Conservation (phyloP, 2,329 filamentous ascomycete species). For the Clarireedia hainanense region DNA sequence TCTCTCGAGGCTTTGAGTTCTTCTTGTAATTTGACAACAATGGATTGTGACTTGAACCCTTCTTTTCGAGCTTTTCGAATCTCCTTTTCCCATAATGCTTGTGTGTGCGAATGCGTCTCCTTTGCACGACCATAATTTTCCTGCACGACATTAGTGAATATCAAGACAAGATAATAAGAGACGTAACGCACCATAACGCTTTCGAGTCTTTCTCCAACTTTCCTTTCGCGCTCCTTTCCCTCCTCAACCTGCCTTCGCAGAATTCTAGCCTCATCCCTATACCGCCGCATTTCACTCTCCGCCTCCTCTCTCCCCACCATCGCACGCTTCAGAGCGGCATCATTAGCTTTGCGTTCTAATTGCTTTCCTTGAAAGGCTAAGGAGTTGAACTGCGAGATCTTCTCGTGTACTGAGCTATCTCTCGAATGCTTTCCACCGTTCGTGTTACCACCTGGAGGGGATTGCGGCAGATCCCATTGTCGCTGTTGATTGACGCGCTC, state of each 20-base stretch:
- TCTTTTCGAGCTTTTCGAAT: conserved; percentile 63
- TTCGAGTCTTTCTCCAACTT: conserved; percentile 59
- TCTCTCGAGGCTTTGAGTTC: conserved; percentile 56
- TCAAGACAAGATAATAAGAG: conserved; percentile 16
- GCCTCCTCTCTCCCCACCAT: conserved; percentile 64
- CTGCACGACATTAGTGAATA: conserved; percentile 32
- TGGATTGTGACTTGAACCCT: conserved; percentile 65
- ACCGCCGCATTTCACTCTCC: conserved; percentile 57
- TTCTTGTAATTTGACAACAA: conserved; percentile 63
- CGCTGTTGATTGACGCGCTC: conserved; percentile 52
- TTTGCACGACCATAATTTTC: conserved; percentile 64
- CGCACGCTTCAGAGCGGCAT: conserved; percentile 57
- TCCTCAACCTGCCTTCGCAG: conserved; percentile 56
- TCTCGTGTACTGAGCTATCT: conserved; percentile 56
- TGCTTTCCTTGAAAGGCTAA: conserved; percentile 49
- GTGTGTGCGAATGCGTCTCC: conserved; percentile 59
- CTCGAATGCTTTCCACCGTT: conserved; percentile 31
- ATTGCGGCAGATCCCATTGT: conserved; percentile 17
- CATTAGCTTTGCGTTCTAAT: conserved; percentile 55
- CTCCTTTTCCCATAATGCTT: conserved; percentile 66
- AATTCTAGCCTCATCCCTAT: conserved; percentile 50
- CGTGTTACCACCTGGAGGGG: conserved; percentile 11
- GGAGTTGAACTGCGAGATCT: conserved; percentile 66
- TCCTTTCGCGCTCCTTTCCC: conserved; percentile 56
- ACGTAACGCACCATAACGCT: conserved; percentile 54